Evolutionary conservation across 2,329 filamentous ascomycete species (phyloP), one percentile per base, ranked within the genome.

Genomic region (Colletotrichum kahawae): DNA sequence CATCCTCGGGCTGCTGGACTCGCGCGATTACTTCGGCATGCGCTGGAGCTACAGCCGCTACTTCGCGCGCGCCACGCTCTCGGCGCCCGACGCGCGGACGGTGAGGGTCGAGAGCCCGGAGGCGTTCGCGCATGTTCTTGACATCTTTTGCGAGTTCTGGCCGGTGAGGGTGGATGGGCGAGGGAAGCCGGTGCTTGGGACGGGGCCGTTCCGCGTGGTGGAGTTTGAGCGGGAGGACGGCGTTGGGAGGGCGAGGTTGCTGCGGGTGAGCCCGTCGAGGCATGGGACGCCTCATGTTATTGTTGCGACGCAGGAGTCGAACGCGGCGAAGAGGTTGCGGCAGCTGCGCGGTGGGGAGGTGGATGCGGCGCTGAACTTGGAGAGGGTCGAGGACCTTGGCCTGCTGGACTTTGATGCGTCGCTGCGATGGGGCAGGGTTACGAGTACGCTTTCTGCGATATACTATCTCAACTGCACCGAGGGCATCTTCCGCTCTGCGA

Each of bases 11-110:
- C 64, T 72, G 14, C 31, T 72, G 27, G 70, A 72, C 38, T 68
- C 70, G 12, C 56, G 70, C 36, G 70, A 72, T 38, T 72, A 72
- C 64, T 72, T 72, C 14, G 70, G 70, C 31, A 72, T 72, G 70
- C 70, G 64, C 9, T 72, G 70, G 70, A 72, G 70, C 33, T 72
- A 72, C 31, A 72, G 70, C 56, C 70, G 70, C 13, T 72, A 72
- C 18, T 72, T 72, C 1, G 64, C 56, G 1, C 16, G 51, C 4
- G 56, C 56, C 14, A 38, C 9, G 13, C 29, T 69, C n/a, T 38
- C 38, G 5, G 56, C 64, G 10, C 14, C 24, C 18, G 43, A 63
- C n/a, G 33, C 33, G 7, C 43, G 43, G 31, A 73, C 64, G 2
- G 31, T 69, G 4, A 29, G 24, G 4, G 65, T 73, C 2, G 65